These are phyloP conservation scores for Colletotrichum aenigma DNA, from an alignment of 2,329 filamentous ascomycete species.

Conservation along the genomic window DNA sequence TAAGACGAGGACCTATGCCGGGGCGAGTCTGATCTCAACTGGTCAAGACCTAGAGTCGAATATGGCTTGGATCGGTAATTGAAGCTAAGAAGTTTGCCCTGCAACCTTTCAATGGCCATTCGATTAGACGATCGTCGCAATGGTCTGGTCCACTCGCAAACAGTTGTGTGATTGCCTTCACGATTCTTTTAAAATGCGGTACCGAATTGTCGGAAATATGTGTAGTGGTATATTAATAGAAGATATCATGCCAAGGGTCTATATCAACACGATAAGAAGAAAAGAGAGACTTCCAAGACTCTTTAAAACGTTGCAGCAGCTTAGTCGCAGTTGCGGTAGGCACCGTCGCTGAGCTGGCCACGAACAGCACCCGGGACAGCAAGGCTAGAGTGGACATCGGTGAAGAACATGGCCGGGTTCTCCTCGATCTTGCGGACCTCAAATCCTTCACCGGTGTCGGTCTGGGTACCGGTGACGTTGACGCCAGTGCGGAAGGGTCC, in stretches of 20 bases:
- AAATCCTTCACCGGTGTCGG: slow-evolving; percentile 46
- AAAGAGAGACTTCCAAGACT: neutral
- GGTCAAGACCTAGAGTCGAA: too few species aligned
- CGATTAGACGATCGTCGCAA: too few species aligned
- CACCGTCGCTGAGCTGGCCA: slow-evolving; percentile 44
- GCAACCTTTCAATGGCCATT: too few species aligned
- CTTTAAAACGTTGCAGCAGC: neutral
- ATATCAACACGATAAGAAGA: neutral
- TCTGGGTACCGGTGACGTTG: slow-evolving; percentile 24
- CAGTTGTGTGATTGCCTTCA: too few species aligned
- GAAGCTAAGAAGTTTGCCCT: too few species aligned
- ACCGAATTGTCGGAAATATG: neutral
- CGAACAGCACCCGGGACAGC: slow-evolving; percentile 56
- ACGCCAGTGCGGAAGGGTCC: slow-evolving; percentile 40
- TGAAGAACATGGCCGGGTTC: slow-evolving; percentile 55
- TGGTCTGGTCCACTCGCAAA: too few species aligned
- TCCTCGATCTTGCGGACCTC: slow-evolving; percentile 53
- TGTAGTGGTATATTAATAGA: neutral
- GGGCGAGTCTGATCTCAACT: too few species aligned
- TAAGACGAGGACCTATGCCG: too few species aligned
- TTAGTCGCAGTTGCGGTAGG: slow-evolving; percentile 6
- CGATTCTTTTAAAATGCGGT: too few species aligned
- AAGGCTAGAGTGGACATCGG: slow-evolving; percentile 54
- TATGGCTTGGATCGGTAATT: too few species aligned
- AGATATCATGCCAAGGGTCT: neutral